Evolutionary conservation across 176 grass and related monocot genomes (phyloP).

Genomic region (Triticum urartu): DNA sequence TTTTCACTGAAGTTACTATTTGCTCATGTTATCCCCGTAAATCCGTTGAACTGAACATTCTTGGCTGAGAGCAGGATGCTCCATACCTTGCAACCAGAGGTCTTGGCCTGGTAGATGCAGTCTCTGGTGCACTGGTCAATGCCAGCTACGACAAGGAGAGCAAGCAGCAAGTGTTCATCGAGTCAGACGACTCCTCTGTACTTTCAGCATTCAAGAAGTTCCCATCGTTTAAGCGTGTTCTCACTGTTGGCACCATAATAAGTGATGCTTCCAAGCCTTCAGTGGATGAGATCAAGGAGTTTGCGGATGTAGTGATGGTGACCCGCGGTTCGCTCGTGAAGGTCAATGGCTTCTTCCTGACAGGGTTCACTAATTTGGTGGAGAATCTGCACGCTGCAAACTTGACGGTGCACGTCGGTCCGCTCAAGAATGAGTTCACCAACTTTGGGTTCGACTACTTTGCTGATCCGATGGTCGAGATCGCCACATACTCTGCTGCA

Average conservation of each 20-base stretch:
- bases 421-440: constrained; percentile 86
- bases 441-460: constrained; percentile 81
- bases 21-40: background rate
- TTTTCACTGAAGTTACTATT: background rate
- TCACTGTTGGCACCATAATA: constrained; percentile 44
- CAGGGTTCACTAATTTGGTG: constrained; percentile 58
- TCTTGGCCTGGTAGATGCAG: constrained; percentile 65
- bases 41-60: background rate
- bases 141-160: constrained; percentile 71
- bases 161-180: constrained; percentile 52
- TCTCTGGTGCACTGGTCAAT: constrained; percentile 59
- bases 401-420: constrained; percentile 55
- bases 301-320: constrained; percentile 51
- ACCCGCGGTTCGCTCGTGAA: constrained; percentile 43
- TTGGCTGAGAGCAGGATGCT: constrained; percentile 48
- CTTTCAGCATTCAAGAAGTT: constrained; percentile 68
- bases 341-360: constrained; percentile 62
- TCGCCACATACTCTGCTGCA: constrained; percentile 47
- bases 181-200: constrained; percentile 77
- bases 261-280: constrained; percentile 55
- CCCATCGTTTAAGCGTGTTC: constrained; percentile 49
- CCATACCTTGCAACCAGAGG: constrained; percentile 75
- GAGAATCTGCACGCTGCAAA: constrained; percentile 52
- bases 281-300: constrained; percentile 60
- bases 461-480: constrained; percentile 69